Conservation (phyloP, 169 alveolate genomes). For the Plasmodium knowlesi region DNA sequence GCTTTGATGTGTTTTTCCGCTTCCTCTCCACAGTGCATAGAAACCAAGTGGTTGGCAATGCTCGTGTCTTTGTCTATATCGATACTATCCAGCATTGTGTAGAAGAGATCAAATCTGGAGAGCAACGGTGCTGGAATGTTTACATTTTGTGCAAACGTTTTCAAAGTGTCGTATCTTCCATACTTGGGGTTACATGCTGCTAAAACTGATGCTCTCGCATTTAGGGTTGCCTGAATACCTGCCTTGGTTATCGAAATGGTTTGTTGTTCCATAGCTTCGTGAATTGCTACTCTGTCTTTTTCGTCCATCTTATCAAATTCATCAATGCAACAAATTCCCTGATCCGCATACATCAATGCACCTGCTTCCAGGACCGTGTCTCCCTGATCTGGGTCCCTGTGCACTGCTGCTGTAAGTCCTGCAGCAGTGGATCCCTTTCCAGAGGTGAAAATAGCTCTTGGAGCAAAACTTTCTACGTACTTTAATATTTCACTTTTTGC, state of each 20-base stretch:
- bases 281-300: slow-evolving; percentile 98
- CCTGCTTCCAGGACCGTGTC: slow-evolving; percentile 98
- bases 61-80: slow-evolving; percentile 91
- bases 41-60: slow-evolving; percentile 83
- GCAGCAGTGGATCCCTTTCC: slow-evolving; percentile 98
- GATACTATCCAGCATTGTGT: slow-evolving; percentile 94
- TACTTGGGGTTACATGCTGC: slow-evolving; percentile 99
- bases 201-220: slow-evolving; percentile 98
- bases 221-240: slow-evolving; percentile 98
- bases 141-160: slow-evolving; percentile 92
- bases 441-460: slow-evolving; percentile 95
- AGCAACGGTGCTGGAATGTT: slow-evolving; percentile 97
- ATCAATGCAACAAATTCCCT: slow-evolving; percentile 98
- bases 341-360: slow-evolving; percentile 98
- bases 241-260: slow-evolving; percentile 98
- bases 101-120: slow-evolving; percentile 96
- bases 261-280: slow-evolving; percentile 99
- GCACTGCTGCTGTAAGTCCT: slow-evolving; percentile 98
- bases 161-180: slow-evolving; percentile 95
- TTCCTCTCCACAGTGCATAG: slow-evolving; percentile 75
- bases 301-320: slow-evolving; percentile 98
- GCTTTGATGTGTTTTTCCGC: slow-evolving; percentile 62
- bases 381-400: slow-evolving; percentile 96
- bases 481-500: slow-evolving; percentile 96
- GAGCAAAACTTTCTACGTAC: slow-evolving; percentile 92